Evolutionary conservation across 192 early-diverging fungal species (phyloP), one percentile per base, ranked within the genome.

Genomic region (Coemansia sp.): DNA sequence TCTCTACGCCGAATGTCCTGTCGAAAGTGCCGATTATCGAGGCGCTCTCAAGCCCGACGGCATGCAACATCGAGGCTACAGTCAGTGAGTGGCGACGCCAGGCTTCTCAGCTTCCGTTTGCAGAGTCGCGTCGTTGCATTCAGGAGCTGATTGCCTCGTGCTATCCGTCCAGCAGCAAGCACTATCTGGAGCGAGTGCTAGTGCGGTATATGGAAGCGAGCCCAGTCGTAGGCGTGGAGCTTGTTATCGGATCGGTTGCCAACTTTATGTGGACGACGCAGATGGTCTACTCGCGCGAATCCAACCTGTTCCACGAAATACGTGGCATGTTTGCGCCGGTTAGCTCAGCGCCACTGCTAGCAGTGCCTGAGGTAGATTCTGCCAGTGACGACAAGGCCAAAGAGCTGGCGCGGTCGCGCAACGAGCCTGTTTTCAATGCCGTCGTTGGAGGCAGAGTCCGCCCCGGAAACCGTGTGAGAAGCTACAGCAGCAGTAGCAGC

Each of bases 211-310:
- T 79, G 70, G 62, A 65, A 33, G 70, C 41, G 0, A 70, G 73
- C 52, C 76, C 76, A 1, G 46, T 53, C 8, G 63, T 63, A n/a
- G 70, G 70, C 14, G 70, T 69, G 11, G 76, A 79, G 59, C 55
- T 79, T 29, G 70, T 73, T 7, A 65, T 79, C 11, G 76, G 76
- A 8, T 68, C 76, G 27, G 62, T 79, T 17, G 70, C 76, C 15
- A 63, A 69, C 37, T 56, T 65, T 18, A 73, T 79, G 76, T 72
- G 62, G 59, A 61, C 55, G 37, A 68, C 46, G 21, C 62, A 66
- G 36, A 56, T 72, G 26, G 66, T 72, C 3, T 79, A 79, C 38
- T 39, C 66, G 32, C 62, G 59, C 8, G 48, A 52, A 17, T 29
- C 56, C 18, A 62, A 63, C n/a, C 70, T 67, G 22, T 73, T 79